Base-by-base conservation (phyloP, 176 grass and related monocot species). In the Cocos nucifera region DNA sequence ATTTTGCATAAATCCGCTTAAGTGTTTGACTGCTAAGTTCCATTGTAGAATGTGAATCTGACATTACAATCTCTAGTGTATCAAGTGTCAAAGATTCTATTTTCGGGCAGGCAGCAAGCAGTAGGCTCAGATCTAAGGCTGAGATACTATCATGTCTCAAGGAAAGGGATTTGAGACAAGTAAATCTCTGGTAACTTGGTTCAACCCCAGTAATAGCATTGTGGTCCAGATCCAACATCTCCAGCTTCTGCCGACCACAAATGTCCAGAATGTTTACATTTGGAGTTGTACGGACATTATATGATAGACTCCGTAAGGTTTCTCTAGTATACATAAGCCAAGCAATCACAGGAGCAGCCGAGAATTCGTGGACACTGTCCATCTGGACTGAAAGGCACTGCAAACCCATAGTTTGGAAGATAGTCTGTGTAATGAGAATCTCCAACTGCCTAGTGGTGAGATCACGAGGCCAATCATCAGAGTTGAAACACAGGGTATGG, bases 311-410 rank as follows among this genome's bases (percentile, higher is more conserved):
- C 49, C 73, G 68, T 10, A 97, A 69, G 14, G 83, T 85, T 65
- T 91, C 80, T 80, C 87, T 83, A 29, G 87, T 97, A 77, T 91
- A 88, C 83, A 97, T 85, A 56, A 97, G 78, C 93, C 93, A 97
- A 2, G 93, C 87, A 57, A 97, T 91, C 25, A 97, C 86, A 75
- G 84, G 81, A 63, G 93, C 93, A 15, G 93, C 87, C 0, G 87
- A 87, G 63, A 91, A 88, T 58, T 97, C 87, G 76, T 91, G 93
- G 3, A 44, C 69, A 57, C 32, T 88, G 68, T 97, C 84, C 2
- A 91, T 91, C 56, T 85, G 87, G 63, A 97, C 88, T 4, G 78
- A 91, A 32, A 91, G 84, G 56, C 65, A 85, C 23, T 88, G 87
- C 75, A 97, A 80, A 21, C 87, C 78, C 78, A 75, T 80, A 0